Percentiles rank a stretch among this genome's conserved stretches.
Conservation (phyloP, 805 yeast genomes). For the Cyberlindnera subsufficiens region DNA sequence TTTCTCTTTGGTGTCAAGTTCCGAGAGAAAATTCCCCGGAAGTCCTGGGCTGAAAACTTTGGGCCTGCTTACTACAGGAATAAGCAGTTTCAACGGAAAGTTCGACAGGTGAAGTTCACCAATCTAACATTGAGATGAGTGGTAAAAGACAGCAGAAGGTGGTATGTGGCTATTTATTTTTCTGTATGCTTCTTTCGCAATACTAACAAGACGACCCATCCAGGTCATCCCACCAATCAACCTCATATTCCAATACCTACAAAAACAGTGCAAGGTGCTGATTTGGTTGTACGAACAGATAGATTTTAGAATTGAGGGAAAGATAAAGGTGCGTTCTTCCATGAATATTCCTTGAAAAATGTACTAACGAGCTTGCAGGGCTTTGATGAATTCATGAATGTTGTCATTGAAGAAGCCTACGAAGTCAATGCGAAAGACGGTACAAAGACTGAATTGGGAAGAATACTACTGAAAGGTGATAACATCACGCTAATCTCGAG, state of each 20-base stretch:
- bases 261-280: conserved; percentile 71
- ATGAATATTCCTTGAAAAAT: not conserved
- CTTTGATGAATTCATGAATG: conserved; percentile 96
- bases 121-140: conserved; percentile 24
- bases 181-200: not conserved
- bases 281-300: conserved; percentile 91
- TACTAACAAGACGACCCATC: conserved; percentile 1
- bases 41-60: not conserved
- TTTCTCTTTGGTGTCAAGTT: too few species aligned
- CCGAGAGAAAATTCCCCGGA: too few species aligned
- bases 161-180: conserved; percentile 21
- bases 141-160: conserved; percentile 40
- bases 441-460: conserved; percentile 52
- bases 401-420: conserved; percentile 52
- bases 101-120: conserved; percentile 1
- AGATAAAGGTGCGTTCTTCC: conserved; percentile 36
- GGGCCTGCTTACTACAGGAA: not conserved
- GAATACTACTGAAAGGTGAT: conserved; percentile 86
- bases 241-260: conserved; percentile 79
- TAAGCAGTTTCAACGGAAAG: not conserved
- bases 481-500: conserved; percentile 71
- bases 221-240: conserved; percentile 86
- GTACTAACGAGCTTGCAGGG: conserved; percentile 36
- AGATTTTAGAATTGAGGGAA: conserved; percentile 71
- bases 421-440: conserved; percentile 59